phyloP scores from a whole-genome alignment of 164 flowering plant species.

The Umbellularia californica region DNA sequence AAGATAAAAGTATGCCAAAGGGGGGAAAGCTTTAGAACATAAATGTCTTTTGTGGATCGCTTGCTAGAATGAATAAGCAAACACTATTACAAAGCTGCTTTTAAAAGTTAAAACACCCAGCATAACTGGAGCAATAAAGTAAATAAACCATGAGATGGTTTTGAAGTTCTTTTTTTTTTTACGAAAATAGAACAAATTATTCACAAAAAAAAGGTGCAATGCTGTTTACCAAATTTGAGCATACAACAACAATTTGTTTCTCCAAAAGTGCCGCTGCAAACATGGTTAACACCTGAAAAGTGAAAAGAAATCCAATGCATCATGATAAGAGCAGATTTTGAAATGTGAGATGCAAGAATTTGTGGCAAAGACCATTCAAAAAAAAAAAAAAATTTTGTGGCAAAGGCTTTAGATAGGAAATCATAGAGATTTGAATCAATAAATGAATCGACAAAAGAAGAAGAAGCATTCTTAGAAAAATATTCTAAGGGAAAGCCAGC shows the following conservation, averaged over 20 bases:
- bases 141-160: not conserved
- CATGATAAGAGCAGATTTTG: not conserved
- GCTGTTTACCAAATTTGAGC: conserved; percentile 82
- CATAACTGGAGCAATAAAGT: too few relatives aligned
- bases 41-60: not conserved
- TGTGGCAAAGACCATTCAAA: not conserved
- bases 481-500: not conserved
- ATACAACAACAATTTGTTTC: conserved; percentile 81
- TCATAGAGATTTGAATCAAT: too few relatives aligned
- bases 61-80: not conserved
- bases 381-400: too few relatives aligned
- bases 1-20: too few relatives aligned
- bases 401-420: not conserved
- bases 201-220: not conserved
- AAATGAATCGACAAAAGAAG: not conserved
- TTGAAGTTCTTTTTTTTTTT: too few relatives aligned
- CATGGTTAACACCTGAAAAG: conserved; percentile 68
- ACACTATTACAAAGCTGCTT: not conserved
- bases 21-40: not conserved
- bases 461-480: not conserved
- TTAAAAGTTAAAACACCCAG: not conserved
- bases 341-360: not conserved
- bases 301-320: conserved; percentile 15
- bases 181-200: not conserved
- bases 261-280: conserved; percentile 91